Percentiles rank a stretch among this genome's conserved stretches.
Evolutionary conservation across 1,284 basidiomycete genomes (phyloP).

Genomic region (Tylopilus sp.): DNA sequence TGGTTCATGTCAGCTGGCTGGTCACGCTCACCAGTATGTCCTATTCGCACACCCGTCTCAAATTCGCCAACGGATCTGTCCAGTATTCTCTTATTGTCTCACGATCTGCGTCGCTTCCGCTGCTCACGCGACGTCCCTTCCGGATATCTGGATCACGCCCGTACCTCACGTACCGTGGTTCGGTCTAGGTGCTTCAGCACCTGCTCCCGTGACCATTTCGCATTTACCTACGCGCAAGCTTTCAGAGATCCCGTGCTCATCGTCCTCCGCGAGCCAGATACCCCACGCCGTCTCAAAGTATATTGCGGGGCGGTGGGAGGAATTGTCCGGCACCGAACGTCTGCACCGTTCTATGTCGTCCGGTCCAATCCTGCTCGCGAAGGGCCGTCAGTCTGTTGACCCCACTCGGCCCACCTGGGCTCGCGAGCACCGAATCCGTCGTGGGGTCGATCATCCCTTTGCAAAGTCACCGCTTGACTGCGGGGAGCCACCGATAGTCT

Average conservation of each 20-base stretch:
- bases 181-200: conserved; percentile 13
- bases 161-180: conserved; percentile 61
- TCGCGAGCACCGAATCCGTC: conserved; percentile 38
- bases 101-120: conserved; percentile 44
- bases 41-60: background rate
- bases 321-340: conserved; percentile 19
- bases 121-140: conserved; percentile 40
- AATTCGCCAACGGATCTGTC: conserved; percentile 11
- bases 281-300: conserved; percentile 30
- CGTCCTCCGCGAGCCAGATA: conserved; percentile 10
- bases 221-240: conserved; percentile 7
- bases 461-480: conserved; percentile 11
- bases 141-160: conserved; percentile 49
- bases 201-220: conserved; percentile 5
- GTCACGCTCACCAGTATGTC: conserved; percentile 49
- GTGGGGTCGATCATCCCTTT: conserved; percentile 50
- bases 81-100: conserved; percentile 57
- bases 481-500: conserved; percentile 1
- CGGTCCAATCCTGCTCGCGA: conserved; percentile 16
- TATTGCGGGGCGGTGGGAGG: conserved; percentile 32
- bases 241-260: conserved; percentile 6
- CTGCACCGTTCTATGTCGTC: conserved; percentile 15
- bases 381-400: conserved; percentile 24
- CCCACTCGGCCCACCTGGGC: conserved; percentile 45
- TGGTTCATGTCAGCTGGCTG: conserved; percentile 55